Evolutionary conservation across 1,284 basidiomycete genomes (phyloP), one percentile per base, ranked within the genome.

Genomic region (Cutaneotrichosporon cavernicola): DNA sequence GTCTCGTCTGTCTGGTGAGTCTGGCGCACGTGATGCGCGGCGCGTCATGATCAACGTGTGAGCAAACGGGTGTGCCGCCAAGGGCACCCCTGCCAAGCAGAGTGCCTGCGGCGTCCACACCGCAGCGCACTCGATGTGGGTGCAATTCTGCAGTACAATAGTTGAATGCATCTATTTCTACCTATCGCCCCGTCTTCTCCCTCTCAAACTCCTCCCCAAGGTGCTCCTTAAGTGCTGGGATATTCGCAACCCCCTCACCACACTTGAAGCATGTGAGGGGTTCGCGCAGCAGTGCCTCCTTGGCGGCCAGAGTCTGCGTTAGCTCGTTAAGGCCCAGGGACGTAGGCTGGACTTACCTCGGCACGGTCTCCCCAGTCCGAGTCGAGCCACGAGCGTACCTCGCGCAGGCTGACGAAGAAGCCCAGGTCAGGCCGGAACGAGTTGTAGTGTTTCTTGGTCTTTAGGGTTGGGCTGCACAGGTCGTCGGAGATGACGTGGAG

Each of bases 381-480:
- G 22, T 58, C 52, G 7, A 92, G 87, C 88, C 90, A 92, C 0
- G 83, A 82, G 49, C 90, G 79, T 5, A 97, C 88, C 6, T 91
- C 86, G 40, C 86, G 83, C 5, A 97, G 81, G 61, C 88, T 85
- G 0, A 98, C 73, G 78, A 97, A 97, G 81, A 94, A 97, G 0
- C 92, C 94, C 14, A 86, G 82, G 34, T 85, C 85, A 0, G 95
- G 96, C 71, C 91, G 88, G 81, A 98, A 99, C 2, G 92, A 92
- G 76, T 96, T 93, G 82, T 93, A 93, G 73, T 98, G 94, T 73
- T 91, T 94, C 84, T 97, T 97, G 67, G 85, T 86, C 80, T 96
- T 98, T 81, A 98, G 81, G 43, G 82, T 81, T 2, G 86, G 83
- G 0, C 90, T 89, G 58, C 86, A 84, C 21, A 97, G 81, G 75